A percentile compares a stretch with the other conserved stretches of the same genome.
Conservation (phyloP, 768 basidiomycete species). For the Lactarius quietus region DNA sequence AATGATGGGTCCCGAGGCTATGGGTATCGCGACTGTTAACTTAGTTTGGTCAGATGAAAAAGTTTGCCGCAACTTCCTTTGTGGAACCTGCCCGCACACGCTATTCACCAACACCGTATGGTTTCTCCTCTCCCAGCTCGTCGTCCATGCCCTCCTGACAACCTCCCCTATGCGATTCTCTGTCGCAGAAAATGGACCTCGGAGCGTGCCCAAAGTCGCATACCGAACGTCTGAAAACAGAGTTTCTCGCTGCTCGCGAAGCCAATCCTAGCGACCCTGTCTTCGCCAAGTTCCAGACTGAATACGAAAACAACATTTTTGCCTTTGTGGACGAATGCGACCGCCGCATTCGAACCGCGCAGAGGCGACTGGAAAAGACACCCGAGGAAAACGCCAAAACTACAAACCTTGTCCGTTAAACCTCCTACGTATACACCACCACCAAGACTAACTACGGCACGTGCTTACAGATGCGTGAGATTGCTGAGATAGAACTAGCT, state of each 20-base stretch:
- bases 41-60: conserved; percentile 94
- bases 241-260: conserved; percentile 78
- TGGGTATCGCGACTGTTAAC: conserved; percentile 93
- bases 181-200: conserved; percentile 93
- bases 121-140: conserved; percentile 19
- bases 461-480: conserved; percentile 84
- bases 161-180: not conserved
- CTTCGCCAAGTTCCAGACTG: conserved; percentile 85
- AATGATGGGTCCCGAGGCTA: conserved; percentile 99
- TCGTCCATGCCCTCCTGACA: not conserved
- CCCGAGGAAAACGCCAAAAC: conserved; percentile 99
- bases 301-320: conserved; percentile 95
- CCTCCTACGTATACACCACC: not conserved
- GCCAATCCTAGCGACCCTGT: conserved; percentile 75
- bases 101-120: conserved; percentile 97
- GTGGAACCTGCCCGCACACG: conserved; percentile 97
- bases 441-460: not conserved
- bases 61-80: conserved; percentile 97
- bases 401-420: conserved; percentile 73
- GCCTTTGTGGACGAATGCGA: conserved; percentile 98
- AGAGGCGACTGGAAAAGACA: conserved; percentile 95
- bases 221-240: conserved; percentile 88
- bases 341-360: conserved; percentile 88
- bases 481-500: conserved; percentile 97
- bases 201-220: conserved; percentile 97